Percentiles rank a stretch among this genome's conserved stretches.
These are phyloP conservation scores for Tinospora cordifolia DNA, from an alignment of 164 flowering plant species.

Conservation along the genomic window DNA sequence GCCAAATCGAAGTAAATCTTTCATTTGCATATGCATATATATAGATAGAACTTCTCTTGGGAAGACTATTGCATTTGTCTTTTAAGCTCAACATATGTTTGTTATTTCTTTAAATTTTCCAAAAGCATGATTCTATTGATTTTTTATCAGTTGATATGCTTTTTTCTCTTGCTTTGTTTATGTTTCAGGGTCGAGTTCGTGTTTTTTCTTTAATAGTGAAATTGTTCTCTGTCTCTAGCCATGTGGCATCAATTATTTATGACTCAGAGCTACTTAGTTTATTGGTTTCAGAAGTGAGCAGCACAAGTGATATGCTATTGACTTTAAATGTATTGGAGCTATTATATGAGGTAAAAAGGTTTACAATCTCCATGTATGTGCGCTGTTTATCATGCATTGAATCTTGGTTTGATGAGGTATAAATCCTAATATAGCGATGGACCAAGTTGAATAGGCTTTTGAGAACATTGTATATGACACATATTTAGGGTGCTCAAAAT, in stretches of 20 bases:
- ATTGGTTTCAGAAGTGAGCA: slow-evolving; percentile 60
- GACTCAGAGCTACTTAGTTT: slow-evolving; percentile 51
- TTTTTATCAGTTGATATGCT: not conserved
- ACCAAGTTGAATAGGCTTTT: not conserved
- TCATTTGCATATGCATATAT: not conserved
- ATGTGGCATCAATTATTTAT: slow-evolving; percentile 56
- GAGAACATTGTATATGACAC: not conserved
- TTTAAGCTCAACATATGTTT: not conserved
- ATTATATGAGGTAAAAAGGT: slow-evolving; percentile 59
- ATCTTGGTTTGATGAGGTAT: not conserved
- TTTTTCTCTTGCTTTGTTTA: not conserved
- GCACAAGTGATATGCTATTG: slow-evolving; percentile 50
- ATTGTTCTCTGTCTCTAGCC: slow-evolving; percentile 66
- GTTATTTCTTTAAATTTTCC: not conserved
- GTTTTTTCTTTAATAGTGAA: slow-evolving; percentile 75
- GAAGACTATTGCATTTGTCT: not conserved
- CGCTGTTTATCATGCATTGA: not conserved
- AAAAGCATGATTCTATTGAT: not conserved
- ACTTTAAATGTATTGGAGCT: slow-evolving; percentile 75
- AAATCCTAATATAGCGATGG: not conserved
- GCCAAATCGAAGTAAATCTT: not conserved
- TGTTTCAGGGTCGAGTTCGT: slow-evolving; percentile 72
- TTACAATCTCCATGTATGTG: not conserved
- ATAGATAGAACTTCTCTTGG: not conserved
- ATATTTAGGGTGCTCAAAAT: not conserved